Evolutionary conservation across 768 basidiomycete species (phyloP), one percentile per base, ranked within the genome.

Genomic region (Crassisporium funariophilum): DNA sequence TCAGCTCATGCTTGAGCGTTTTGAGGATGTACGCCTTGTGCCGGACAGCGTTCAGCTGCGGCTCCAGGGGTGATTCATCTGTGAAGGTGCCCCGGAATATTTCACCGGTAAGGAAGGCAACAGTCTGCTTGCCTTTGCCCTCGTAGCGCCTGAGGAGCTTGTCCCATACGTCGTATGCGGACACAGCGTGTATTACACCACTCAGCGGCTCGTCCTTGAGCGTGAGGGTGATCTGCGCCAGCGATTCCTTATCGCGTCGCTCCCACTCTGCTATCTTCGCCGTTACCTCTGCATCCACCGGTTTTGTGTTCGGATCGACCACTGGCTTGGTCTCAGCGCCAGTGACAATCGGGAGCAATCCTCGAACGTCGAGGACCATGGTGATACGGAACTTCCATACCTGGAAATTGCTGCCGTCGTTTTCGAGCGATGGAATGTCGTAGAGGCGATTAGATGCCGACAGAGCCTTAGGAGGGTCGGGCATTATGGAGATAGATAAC

Each of bases 131-230:
- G 0, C 55, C 49, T 41, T 57, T 57, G 5, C 52, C 55, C 35
- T 57, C 35, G 43, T 57, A 57, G 13, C 35, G 22, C 9, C 38
- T 20, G 17, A 40, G 47, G 1, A 57, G 52, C 29, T 51, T 50
- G 22, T 53, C 43, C 49, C 52, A 57, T 20, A 38, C 45, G 16
- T 57, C 53, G 4, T 27, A 21, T 25, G 56, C 46, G 0, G 44
- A 49, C 5, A 20, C 34, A 19, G 40, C 37, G 37, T 52, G 56
- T 5, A 57, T 17, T n/a, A 57, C 41, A 24, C 56, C 53, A 38
- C 38, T 54, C 0, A 57, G 41, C 1, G 53, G 56, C 23, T 54
- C 44, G 24, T 57, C 53, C 44, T 54, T 54, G 25, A 57, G 39
- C 17, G 52, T 54, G n/a, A 57, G 46, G 23, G 35, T 46, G 5